phyloP scores from a whole-genome alignment of 2,329 filamentous ascomycete species.

The Fusarium sacchari region DNA sequence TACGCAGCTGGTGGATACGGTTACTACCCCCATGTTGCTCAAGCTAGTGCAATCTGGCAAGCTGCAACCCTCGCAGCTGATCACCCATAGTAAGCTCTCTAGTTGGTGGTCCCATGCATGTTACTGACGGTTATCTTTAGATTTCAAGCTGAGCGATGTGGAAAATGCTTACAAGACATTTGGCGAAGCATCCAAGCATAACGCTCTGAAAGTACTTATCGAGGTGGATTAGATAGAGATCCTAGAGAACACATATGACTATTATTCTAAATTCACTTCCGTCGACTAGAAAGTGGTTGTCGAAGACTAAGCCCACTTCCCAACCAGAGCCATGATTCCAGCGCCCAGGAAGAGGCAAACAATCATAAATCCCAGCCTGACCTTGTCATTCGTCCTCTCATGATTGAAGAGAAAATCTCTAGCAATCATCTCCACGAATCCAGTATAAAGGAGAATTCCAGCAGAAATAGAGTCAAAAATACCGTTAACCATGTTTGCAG shows the following conservation, averaged over 20 bases:
- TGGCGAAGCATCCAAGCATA: conserved; percentile 29
- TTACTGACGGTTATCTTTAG: not conserved
- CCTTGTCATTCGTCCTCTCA: not conserved
- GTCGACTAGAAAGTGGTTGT: fast-evolving
- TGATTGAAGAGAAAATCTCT: not conserved
- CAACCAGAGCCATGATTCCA: not conserved
- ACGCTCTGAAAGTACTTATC: conserved; percentile 33
- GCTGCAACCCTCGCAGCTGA: conserved; percentile 54
- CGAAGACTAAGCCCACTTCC: not conserved
- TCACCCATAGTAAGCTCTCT: conserved; percentile 55
- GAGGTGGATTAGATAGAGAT: conserved; percentile 20
- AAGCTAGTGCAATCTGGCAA: conserved; percentile 55
- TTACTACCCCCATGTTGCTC: conserved; percentile 60
- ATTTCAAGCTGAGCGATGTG: conserved; percentile 34
- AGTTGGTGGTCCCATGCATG: fast-evolving
- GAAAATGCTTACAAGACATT: conserved; percentile 36
- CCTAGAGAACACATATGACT: not conserved
- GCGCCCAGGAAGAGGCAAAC: not conserved
- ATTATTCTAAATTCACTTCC: not conserved
- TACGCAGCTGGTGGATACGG: conserved; percentile 58
- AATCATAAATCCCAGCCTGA: not conserved
- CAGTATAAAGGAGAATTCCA: not conserved
- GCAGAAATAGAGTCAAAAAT: not conserved
- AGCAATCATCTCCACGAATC: not conserved
- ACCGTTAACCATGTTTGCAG: not conserved